A percentile compares a stretch with the other conserved stretches of the same genome.
These are phyloP conservation scores for Penicillium sp. DNA, from an alignment of 2,329 filamentous ascomycete genomes.

Conservation along the genomic window DNA sequence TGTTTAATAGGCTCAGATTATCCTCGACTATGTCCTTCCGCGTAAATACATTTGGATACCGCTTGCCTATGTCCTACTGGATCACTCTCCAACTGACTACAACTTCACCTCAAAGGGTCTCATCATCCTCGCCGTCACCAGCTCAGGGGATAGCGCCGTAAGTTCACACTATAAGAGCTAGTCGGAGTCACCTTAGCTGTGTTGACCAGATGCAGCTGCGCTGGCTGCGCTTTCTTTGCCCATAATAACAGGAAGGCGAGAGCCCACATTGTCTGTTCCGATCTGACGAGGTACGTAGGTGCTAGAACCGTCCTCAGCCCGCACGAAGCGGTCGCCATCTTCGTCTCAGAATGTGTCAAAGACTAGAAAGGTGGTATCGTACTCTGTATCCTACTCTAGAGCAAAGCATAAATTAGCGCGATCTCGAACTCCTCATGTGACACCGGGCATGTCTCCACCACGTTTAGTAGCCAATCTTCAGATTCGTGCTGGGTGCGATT, in stretches of 20 bases:
- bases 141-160: not conserved
- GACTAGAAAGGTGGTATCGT: not conserved
- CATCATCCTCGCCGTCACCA: too few species aligned
- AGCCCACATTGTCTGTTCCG: not conserved
- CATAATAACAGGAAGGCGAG: not conserved
- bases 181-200: not conserved
- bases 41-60: not conserved
- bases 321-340: not conserved
- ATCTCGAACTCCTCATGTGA: not conserved
- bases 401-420: not conserved
- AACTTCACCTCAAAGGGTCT: slow-evolving; percentile 1
- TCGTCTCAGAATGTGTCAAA: not conserved
- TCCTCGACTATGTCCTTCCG: not conserved
- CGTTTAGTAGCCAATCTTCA: too few species aligned
- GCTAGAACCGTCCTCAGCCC: not conserved
- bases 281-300: not conserved
- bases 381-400: not conserved
- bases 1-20: not conserved
- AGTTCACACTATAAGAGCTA: not conserved
- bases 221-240: not conserved
- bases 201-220: not conserved
- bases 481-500: too few species aligned
- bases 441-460: too few species aligned
- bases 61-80: not conserved
- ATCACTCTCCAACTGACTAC: not conserved